Evolutionary conservation across 2,329 filamentous ascomycete genomes (phyloP), one percentile per base, ranked within the genome.

Genomic region (Mycocentrospora acerina): DNA sequence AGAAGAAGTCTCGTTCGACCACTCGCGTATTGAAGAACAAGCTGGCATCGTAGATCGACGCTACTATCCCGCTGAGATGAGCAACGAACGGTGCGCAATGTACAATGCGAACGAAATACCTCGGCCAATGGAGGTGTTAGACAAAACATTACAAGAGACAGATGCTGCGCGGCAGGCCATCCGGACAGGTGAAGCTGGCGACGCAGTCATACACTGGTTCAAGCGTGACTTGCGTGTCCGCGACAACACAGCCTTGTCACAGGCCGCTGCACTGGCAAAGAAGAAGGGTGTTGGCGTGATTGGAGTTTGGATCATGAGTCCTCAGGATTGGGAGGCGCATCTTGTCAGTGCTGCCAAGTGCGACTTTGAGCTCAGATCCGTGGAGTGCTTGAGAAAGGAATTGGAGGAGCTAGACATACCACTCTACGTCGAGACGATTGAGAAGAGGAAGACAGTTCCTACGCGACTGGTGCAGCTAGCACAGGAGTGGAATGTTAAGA

Each of bases 31-130:
- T 22, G 66, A 68, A 54, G 64, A 67, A 48, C 40, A 53, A 40
- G 53, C 60, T 29, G 66, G 66, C 12, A 69, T 73, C 24, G 66
- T 75, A 7, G 67, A 75, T 28, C 59, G 71, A 18, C 80, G 86
- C 32, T 95, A 83, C 69, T 96, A 95, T 54, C 89, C 89, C 0
- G 79, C 80, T 1, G 89, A 95, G 62, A 94, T 96, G 83, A 86
- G 78, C 69, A 93, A 89, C 55, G 80, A 78, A 33, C 82, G 90
- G 26, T 90, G 86, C 35, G 72, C 75, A 4, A 82, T 85, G 35
- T 96, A 95, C 68, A 85, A 79, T 37, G 69, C 77, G n/a, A 77
- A 84, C 35, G 75, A 80, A 32, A 71, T 94, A 4, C 77, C 83
- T 4, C 81, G 86, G 0, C 90, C 90, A 0, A 85, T 94, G 14